Base-by-base conservation (phyloP, 139 green algal genomes). In the Edaphochlamys debaryana region DNA sequence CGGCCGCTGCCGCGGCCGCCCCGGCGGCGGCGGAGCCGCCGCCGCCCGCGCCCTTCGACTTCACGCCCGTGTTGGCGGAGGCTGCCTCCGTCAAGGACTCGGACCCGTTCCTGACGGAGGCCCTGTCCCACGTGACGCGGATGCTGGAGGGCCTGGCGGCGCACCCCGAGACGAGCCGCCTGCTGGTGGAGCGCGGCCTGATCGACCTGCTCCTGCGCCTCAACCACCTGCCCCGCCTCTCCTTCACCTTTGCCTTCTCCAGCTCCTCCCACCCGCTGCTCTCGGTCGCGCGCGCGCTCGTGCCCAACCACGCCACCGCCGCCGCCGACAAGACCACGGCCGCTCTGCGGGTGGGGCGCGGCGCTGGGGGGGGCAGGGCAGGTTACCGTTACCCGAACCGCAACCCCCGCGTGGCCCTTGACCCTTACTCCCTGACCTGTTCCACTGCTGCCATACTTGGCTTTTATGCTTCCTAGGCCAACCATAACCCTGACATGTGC, bases 101-200 rank as follows among this genome's bases (percentile, higher is more conserved):
- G 30, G 79, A 87, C 64, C 30, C 63, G 9, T 87, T 88, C 63
- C 89, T 99, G 20, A 85, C 91, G 15, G 94, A 98, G 36, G 91
- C 86, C n/a, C 91, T 98, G 48, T 90, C 60, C 40, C 90, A 93
- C 75, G 80, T 92, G 13, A 92, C 92, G 1, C 92, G 94, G 48
- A 93, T 98, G 92, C 88, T 99, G 72, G 96, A 99, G 85, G 83
- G 82, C 22, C 90, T 98, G 82, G 86, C 98, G n/a, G 74, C 86
- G n/a, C 94, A 94, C 79, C 25, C 69, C 19, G 90, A 95, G 56
- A 93, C 87, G 23, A 82, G 79, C 45, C 86, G 86, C 41, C 23
- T 89, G 79, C 98, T 99, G 87, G 89, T 97, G 41, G 90, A 98
- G 62, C 82, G 89, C 40, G 92, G 92, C 34, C 94, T 96, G 7